A percentile compares a stretch with the other conserved stretches of the same genome.
phyloP scores from a whole-genome alignment of 495 filamentous ascomycete species.

The Xylaria curta region DNA sequence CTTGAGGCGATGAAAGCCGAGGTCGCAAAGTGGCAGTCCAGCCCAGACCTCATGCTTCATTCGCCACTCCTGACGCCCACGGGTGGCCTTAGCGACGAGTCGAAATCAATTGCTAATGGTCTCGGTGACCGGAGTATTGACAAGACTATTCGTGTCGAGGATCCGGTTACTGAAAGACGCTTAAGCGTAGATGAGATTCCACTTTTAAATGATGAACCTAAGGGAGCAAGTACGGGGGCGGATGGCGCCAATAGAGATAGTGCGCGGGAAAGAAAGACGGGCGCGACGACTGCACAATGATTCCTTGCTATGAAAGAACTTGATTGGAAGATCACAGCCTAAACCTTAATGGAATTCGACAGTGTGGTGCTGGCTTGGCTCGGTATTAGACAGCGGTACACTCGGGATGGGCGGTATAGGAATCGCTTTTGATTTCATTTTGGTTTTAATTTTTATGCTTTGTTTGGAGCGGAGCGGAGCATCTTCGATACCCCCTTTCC shows the following conservation, averaged over 20 bases:
- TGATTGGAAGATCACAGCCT: neutral
- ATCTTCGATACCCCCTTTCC: slow-evolving; percentile 20
- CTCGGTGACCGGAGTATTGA: slow-evolving; percentile 28
- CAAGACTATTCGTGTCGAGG: slow-evolving; percentile 34
- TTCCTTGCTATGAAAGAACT: neutral
- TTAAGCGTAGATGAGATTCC: slow-evolving; percentile 62
- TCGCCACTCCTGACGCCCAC: slow-evolving; percentile 51
- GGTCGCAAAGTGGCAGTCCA: slow-evolving; percentile 84
- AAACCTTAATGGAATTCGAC: neutral
- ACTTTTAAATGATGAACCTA: slow-evolving; percentile 55
- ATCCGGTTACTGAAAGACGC: slow-evolving; percentile 34
- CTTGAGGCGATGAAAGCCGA: slow-evolving; percentile 88
- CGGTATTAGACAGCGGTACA: neutral
- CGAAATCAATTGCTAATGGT: neutral
- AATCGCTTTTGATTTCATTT: no score
- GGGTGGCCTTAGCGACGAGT: slow-evolving; percentile 18
- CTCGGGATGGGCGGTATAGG: slow-evolving; percentile 1
- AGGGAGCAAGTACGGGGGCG: slow-evolving; percentile 44
- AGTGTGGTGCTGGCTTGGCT: neutral
- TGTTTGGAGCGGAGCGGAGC: neutral
- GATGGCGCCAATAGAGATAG: slow-evolving; percentile 49
- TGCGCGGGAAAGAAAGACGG: slow-evolving; percentile 49
- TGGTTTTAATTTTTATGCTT: neutral
- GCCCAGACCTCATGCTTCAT: slow-evolving; percentile 50
- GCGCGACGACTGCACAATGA: slow-evolving; percentile 16